phyloP scores from a whole-genome alignment of 1,284 basidiomycete genomes.

The Heterobasidion annosum region DNA sequence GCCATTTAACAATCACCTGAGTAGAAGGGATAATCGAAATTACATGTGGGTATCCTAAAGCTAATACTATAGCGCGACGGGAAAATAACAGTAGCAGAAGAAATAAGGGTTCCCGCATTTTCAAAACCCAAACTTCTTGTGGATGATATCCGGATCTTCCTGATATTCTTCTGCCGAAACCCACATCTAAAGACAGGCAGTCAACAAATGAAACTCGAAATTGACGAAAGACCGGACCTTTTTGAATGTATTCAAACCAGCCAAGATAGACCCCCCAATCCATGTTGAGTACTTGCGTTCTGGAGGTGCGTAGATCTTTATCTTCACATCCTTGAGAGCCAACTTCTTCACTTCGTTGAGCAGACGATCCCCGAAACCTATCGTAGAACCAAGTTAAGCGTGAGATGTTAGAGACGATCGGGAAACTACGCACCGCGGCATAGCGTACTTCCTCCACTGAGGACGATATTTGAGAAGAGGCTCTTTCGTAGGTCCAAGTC shows the following conservation, averaged over 20 bases:
- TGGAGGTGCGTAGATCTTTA: constrained; percentile 99
- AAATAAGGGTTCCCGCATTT: background rate
- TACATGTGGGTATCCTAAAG: constrained; percentile 22
- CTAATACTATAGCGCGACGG: constrained; percentile 10
- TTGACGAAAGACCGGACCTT: constrained; percentile 52
- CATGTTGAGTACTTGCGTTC: constrained; percentile 99
- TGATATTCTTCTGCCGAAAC: constrained; percentile 99
- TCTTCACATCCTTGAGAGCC: constrained; percentile 95
- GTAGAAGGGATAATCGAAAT: background rate
- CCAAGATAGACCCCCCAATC: constrained; percentile 97
- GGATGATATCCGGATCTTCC: constrained; percentile 97
- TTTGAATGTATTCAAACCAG: constrained; percentile 95
- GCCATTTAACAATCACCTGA: no score
- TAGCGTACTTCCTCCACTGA: constrained; percentile 94
- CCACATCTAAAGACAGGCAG: constrained; percentile 70
- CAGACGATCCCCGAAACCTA: constrained; percentile 94
- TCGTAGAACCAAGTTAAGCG: constrained; percentile 1
- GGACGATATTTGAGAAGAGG: constrained; percentile 93
- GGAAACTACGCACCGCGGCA: constrained; percentile 61
- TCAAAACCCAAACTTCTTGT: constrained; percentile 81
- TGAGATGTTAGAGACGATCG: background rate
- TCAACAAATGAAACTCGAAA: constrained; percentile 4
- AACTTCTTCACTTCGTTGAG: constrained; percentile 95
- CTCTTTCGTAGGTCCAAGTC: constrained; percentile 91
- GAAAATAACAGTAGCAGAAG: constrained; percentile 12